phyloP scores from a whole-genome alignment of 2,329 filamentous ascomycete species.

The Phyllosticta paracitricarpa region DNA sequence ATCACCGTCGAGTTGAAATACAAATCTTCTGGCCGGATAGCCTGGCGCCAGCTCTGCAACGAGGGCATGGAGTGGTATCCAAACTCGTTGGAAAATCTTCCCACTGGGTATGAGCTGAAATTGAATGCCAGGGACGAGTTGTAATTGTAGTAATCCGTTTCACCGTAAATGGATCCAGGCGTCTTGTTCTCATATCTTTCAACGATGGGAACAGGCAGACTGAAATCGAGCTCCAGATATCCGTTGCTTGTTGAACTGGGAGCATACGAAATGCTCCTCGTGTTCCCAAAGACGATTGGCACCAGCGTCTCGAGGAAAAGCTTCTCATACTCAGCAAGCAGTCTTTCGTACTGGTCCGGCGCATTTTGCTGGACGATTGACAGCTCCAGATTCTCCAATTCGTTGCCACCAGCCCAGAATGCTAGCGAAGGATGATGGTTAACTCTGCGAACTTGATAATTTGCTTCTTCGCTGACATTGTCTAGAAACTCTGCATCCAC shows the following conservation, averaged over 20 bases:
- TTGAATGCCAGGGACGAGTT: slow-evolving; percentile 44
- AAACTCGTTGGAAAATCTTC: slow-evolving; percentile 54
- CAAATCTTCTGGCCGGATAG: slow-evolving; percentile 41
- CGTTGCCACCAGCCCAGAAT: slow-evolving; percentile 40
- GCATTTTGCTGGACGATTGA: slow-evolving; percentile 26
- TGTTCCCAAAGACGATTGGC: slow-evolving; percentile 48
- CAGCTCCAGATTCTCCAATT: slow-evolving; percentile 49
- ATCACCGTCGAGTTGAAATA: slow-evolving; percentile 49
- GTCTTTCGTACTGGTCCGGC: slow-evolving; percentile 35
- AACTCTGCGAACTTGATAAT: slow-evolving; percentile 50
- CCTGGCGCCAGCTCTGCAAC: slow-evolving; percentile 48
- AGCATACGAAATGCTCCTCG: slow-evolving; percentile 49
- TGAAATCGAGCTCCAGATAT: slow-evolving; percentile 45
- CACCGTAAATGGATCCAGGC: slow-evolving; percentile 45
- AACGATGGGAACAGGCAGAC: slow-evolving; percentile 41
- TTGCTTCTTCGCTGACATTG: slow-evolving; percentile 46
- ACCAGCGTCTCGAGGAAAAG: slow-evolving; percentile 48
- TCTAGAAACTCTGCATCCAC: slow-evolving; percentile 44
- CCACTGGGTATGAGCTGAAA: slow-evolving; percentile 45
- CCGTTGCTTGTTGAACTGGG: slow-evolving; percentile 52
- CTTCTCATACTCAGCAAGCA: slow-evolving; percentile 46
- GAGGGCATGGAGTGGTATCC: slow-evolving; percentile 55
- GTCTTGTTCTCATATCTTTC: slow-evolving; percentile 48
- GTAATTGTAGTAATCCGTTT: slow-evolving; percentile 54
- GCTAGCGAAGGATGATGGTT: slow-evolving; percentile 46